Conservation (phyloP, 2,329 filamentous ascomycete species). For the Nemania sp. region DNA sequence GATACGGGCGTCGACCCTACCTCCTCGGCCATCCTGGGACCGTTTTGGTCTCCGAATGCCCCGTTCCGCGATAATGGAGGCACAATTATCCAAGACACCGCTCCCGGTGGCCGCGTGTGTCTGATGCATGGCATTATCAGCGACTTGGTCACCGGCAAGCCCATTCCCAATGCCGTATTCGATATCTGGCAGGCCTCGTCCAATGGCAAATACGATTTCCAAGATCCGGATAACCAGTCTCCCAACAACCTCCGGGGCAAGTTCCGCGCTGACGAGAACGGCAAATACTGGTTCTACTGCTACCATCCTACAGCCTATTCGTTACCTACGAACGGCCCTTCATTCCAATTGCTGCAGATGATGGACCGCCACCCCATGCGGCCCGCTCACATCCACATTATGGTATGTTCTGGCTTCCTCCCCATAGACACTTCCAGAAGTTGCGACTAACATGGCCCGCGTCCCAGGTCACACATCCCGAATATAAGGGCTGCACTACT, state of each 20-base stretch:
- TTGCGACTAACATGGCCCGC: not conserved
- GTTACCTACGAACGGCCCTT: constrained; percentile 64
- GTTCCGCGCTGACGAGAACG: constrained; percentile 70
- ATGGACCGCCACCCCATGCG: constrained; percentile 55
- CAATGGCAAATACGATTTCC: constrained; percentile 77
- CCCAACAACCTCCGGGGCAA: constrained; percentile 78
- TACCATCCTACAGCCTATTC: constrained; percentile 74
- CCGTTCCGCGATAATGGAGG: constrained; percentile 70
- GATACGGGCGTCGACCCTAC: constrained; percentile 66
- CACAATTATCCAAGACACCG: constrained; percentile 66
- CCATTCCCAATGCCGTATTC: constrained; percentile 69
- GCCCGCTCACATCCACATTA: constrained; percentile 56
- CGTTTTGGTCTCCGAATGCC: constrained; percentile 76
- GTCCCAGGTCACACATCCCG: constrained; percentile 55
- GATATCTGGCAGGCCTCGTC: constrained; percentile 79
- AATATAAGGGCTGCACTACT: constrained; percentile 72
- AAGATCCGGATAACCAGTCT: constrained; percentile 70
- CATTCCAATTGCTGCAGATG: constrained; percentile 46
- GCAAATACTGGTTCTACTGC: constrained; percentile 75
- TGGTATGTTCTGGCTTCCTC: constrained; percentile 41
- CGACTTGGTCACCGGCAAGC: constrained; percentile 48
- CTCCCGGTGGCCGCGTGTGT: constrained; percentile 60
- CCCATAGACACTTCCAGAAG: not conserved
- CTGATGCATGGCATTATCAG: constrained; percentile 71
- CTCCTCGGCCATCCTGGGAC: constrained; percentile 75